Conservation (phyloP, 2,329 filamentous ascomycete genomes). For the Penicillium vulpinum region DNA sequence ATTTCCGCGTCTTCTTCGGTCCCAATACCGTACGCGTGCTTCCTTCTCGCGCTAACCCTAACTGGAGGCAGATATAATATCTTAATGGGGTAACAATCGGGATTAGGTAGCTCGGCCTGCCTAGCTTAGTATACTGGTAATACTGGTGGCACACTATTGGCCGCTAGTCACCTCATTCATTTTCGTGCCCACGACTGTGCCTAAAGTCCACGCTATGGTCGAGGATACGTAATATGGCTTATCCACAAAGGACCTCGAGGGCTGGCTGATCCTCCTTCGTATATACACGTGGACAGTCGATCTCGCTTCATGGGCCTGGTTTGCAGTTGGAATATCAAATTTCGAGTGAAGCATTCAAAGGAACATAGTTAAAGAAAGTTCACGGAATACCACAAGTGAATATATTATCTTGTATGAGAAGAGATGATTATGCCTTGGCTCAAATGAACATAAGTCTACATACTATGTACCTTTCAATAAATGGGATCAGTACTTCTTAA, state of each 20-base stretch:
- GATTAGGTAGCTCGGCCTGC: neutral
- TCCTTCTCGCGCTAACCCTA: constrained; percentile 29
- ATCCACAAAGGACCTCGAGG: neutral
- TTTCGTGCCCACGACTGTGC: neutral
- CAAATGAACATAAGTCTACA: neutral
- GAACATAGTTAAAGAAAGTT: too few species aligned
- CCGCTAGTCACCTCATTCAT: neutral
- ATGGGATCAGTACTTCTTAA: too few species aligned
- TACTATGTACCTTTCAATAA: too few species aligned
- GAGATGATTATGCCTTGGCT: neutral
- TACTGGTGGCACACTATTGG: neutral
- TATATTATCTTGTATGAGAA: neutral
- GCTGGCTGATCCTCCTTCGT: neutral
- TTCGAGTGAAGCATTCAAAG: neutral
- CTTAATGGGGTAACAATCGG: neutral
- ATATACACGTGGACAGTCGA: neutral
- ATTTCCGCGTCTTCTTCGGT: constrained; percentile 47
- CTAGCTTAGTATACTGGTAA: neutral
- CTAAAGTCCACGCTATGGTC: neutral
- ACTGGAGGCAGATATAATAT: neutral
- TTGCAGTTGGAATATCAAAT: neutral
- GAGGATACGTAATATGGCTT: neutral
- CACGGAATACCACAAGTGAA: neutral
- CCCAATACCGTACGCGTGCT: constrained; percentile 37
- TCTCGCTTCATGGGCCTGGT: neutral